These are phyloP conservation scores for Brettanomyces anomalus DNA, from an alignment of 805 yeast genomes.

Conservation along the genomic window DNA sequence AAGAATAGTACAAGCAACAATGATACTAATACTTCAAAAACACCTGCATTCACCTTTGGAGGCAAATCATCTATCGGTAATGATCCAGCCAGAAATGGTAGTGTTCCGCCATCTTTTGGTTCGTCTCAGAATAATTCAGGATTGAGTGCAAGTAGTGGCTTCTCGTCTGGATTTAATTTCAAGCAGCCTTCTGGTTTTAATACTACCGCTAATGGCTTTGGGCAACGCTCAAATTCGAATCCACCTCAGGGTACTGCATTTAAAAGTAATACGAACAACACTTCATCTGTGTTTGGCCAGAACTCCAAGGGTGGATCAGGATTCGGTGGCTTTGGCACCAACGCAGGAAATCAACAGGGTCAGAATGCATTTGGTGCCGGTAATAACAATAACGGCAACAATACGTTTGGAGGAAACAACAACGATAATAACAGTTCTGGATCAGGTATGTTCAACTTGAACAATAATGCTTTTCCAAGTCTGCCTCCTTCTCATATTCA, in stretches of 20 bases:
- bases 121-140: not conserved
- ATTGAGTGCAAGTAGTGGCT: not conserved
- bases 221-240: too few species aligned
- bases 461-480: not conserved
- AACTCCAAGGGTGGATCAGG: too few species aligned
- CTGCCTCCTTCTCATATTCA: constrained; percentile 1
- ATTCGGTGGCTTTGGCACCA: too few species aligned
- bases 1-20: too few species aligned
- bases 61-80: not conserved
- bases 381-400: not conserved
- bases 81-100: not conserved
- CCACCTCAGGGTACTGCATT: too few species aligned
- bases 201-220: not conserved
- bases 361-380: not conserved
- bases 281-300: constrained; percentile 2
- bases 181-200: not conserved
- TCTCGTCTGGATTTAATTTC: not conserved
- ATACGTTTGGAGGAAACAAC: not conserved
- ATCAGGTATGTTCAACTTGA: not conserved
- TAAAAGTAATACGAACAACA: not conserved
- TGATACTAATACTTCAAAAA: too few species aligned
- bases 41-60: not conserved
- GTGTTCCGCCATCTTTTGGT: constrained; percentile 3
- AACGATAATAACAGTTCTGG: not conserved
- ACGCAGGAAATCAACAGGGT: not conserved